Base-by-base conservation (phyloP, 2,329 filamentous ascomycete genomes). In the Pyricularia grisea region DNA sequence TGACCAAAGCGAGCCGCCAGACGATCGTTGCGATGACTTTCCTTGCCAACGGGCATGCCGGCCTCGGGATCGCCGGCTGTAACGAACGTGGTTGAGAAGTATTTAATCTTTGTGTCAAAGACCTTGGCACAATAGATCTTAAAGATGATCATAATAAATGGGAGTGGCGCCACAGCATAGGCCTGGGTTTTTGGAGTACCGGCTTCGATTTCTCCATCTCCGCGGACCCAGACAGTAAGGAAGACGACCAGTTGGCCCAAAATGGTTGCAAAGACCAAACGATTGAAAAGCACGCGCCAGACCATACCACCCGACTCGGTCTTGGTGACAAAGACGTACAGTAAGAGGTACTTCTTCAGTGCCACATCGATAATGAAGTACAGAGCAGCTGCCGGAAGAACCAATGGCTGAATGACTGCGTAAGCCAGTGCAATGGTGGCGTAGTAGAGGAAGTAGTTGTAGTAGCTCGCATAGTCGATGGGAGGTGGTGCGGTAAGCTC, bases 361-460 rank as follows among this genome's bases (percentile, higher is more conserved):
- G 90, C 92, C 4, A 90, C 89, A 77, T 99, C 95, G 67, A 99
- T 83, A 67, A 83, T 81, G 78, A 98, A 98, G 83, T 97, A 99
- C 33, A 97, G 80, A 1, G 94, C 93, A 0, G 92, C 93, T 58
- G 96, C 91, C 0, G 92, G 89, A 9, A 99, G 84, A 1, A 95
- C 91, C 28, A 98, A 84, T 0, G 95, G 95, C 78, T 98, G 95
- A 68, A 98, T 84, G 1, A 89, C 88, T 1, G 90, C 89, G 75
- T 95, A 97, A 74, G 90, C 93, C 20, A 99, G 83, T 0, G 93
- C 91, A 36, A 98, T 92, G 0, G 94, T 97, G 28, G 91, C 85
- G 81, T 98, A 99, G 80, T 92, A 99, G 33, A 98, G 83, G 79
- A 97, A 97, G 78, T 97, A 98, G 79, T 97, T 98, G 85, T 97